Evolutionary conservation across 2,329 filamentous ascomycete species (phyloP).

Genomic region (Verticillium klebahnii): DNA sequence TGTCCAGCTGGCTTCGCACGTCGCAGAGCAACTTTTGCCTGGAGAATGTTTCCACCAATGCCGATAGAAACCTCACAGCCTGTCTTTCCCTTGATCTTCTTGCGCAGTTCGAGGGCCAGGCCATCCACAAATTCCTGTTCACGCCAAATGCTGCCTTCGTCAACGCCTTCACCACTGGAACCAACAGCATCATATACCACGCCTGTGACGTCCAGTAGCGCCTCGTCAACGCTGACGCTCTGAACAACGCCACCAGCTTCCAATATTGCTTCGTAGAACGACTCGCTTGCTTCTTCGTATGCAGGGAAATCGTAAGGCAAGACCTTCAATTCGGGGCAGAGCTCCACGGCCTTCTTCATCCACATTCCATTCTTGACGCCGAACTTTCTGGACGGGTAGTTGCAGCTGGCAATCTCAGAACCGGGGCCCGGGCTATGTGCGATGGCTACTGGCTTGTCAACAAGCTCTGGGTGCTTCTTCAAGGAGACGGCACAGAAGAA

Average conservation of each 20-base stretch:
- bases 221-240: conserved; percentile 96
- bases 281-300: conserved; percentile 85
- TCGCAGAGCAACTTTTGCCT: conserved; percentile 84
- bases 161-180: conserved; percentile 59
- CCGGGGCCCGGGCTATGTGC: conserved; percentile 81
- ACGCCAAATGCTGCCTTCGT: conserved; percentile 65
- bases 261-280: conserved; percentile 83
- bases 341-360: conserved; percentile 85
- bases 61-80: conserved; percentile 88
- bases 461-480: conserved; percentile 69
- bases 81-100: conserved; percentile 67
- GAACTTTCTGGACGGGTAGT: conserved; percentile 81
- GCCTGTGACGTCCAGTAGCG: conserved; percentile 75
- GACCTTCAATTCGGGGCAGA: conserved; percentile 82
- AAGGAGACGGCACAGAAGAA: conserved; percentile 94
- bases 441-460: conserved; percentile 78
- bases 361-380: conserved; percentile 98
- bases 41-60: conserved; percentile 84
- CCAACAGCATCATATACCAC: conserved; percentile 62
- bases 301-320: conserved; percentile 94
- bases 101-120: conserved; percentile 63
- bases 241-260: conserved; percentile 79
- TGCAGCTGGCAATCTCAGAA: conserved; percentile 96
- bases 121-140: conserved; percentile 77
- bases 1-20: conserved; percentile 95